Evolutionary conservation across 257 asterid species (phyloP).

Genomic region (Jasminum sambac): DNA sequence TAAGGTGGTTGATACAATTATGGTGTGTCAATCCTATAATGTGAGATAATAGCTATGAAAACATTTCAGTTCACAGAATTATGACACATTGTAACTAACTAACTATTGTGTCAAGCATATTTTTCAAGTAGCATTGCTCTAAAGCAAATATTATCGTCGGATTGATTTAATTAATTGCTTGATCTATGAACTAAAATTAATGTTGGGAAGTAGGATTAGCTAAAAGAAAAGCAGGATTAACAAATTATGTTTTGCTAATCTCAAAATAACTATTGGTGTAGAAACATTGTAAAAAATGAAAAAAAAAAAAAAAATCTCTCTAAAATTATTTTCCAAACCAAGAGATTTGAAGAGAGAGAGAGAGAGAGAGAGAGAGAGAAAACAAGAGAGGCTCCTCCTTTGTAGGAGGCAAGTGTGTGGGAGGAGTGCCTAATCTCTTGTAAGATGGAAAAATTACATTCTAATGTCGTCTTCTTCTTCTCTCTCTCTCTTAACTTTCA

Average conservation of each 20-base stretch:
- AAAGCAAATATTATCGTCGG: too few relatives aligned
- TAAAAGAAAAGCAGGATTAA: neutral
- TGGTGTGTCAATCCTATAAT: too few relatives aligned
- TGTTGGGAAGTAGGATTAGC: neutral
- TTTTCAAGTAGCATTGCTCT: too few relatives aligned
- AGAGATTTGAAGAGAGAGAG: slow-evolving; percentile 3
- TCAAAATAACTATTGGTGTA: neutral
- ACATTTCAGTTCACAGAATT: too few relatives aligned
- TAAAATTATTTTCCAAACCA: slow-evolving; percentile 16
- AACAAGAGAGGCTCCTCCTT: slow-evolving; percentile 23
- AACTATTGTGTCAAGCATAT: too few relatives aligned
- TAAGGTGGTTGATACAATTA: too few relatives aligned
- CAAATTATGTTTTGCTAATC: neutral
- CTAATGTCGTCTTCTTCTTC: slow-evolving; percentile 21
- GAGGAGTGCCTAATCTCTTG: slow-evolving; percentile 5
- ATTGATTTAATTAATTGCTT: too few relatives aligned
- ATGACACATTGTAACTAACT: too few relatives aligned
- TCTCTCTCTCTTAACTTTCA: slow-evolving; percentile 29
- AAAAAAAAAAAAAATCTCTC: neutral
- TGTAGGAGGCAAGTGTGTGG: slow-evolving; percentile 33
- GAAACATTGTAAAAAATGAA: neutral
- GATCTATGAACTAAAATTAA: neutral
- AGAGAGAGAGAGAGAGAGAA: slow-evolving; percentile 16
- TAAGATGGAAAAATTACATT: slow-evolving; percentile 21
- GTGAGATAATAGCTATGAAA: too few relatives aligned